Evolutionary conservation across 805 yeast species (phyloP), one percentile per base, ranked within the genome.

Genomic region (Metschnikowia proteae): DNA sequence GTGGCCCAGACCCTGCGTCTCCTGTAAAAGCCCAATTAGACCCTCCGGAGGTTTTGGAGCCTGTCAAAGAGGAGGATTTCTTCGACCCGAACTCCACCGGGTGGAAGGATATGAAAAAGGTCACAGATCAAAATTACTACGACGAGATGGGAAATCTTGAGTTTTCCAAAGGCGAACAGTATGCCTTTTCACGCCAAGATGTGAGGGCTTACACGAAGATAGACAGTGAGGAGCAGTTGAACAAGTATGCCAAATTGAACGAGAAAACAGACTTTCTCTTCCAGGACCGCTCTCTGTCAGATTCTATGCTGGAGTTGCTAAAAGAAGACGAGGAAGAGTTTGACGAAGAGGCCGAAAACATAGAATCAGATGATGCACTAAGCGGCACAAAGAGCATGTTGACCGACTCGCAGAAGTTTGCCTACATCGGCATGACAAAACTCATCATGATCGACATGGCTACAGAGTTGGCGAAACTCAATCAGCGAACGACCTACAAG

Each of bases 51-150:
- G 37, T 31, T n/a, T 31, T 40, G 17, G 33, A 31, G 11, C 38
- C 45, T 13, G 40, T 43, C 11, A 44, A 45, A 8, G 58, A 52
- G 9, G 72, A 68, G 35, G 72, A 68, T 46, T 71, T 70, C 53
- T 71, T 72, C 49, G 52, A 52, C 42, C 70, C 66, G 22, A 67
- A 75, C 32, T 78, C 73, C 10, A 42, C 68, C 5, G 84, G 76
- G 28, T 94, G 99, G 99, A 83, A 86, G 60, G 81, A 86, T 13
- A 90, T 94, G 88, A 85, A 86, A 38, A 83, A 92, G 0, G 83
- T 88, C 28, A 82, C 96, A 3, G 81, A 84, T 43, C 75, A 80
- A 48, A 88, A 88, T 52, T 78, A 88, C 37, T 92, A 88, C 62
- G 88, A 92, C 60, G 87, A 88, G 26, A 80, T 79, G 58, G 97